These are phyloP conservation scores for Alloascoidea hylecoeti DNA, from an alignment of 805 yeast genomes.

Conservation along the genomic window DNA sequence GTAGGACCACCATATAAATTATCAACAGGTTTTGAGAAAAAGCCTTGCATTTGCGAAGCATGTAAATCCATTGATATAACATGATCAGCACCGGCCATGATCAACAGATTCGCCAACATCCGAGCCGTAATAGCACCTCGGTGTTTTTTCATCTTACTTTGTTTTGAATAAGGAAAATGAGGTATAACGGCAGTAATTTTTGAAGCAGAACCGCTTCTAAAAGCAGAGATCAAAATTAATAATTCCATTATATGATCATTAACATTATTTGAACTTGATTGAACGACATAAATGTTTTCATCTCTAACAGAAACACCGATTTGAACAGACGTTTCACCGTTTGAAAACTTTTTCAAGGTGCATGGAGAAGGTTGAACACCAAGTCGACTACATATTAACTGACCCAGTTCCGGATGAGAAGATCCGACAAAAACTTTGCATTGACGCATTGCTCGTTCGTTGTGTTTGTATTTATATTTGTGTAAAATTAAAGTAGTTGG, in stretches of 20 bases:
- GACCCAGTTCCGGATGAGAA: slow-evolving; percentile 92
- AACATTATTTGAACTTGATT: slow-evolving; percentile 74
- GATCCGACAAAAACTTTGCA: slow-evolving; percentile 94
- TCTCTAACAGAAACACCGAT: slow-evolving; percentile 92
- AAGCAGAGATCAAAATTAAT: slow-evolving; percentile 83
- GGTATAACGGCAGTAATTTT: slow-evolving; percentile 96
- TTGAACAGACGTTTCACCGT: slow-evolving; percentile 95
- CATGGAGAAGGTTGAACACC: slow-evolving; percentile 94
- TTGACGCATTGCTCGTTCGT: slow-evolving; percentile 58
- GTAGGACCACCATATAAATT: slow-evolving; percentile 95
- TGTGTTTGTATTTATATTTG: too few species aligned
- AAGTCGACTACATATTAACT: slow-evolving; percentile 74
- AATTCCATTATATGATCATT: slow-evolving; percentile 96
- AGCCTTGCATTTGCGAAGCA: slow-evolving; percentile 99
- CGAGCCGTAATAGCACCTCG: slow-evolving; percentile 98
- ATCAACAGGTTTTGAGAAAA: slow-evolving; percentile 94
- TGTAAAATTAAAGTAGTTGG: neutral
- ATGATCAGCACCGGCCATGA: slow-evolving; percentile 99
- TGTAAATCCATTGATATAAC: slow-evolving; percentile 93
- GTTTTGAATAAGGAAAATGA: slow-evolving; percentile 94
- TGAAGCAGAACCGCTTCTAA: slow-evolving; percentile 97
- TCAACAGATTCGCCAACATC: slow-evolving; percentile 84
- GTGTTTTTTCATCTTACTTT: slow-evolving; percentile 96
- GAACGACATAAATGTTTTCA: slow-evolving; percentile 91
- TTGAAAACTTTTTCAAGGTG: slow-evolving; percentile 81